Conservation (phyloP, 2,329 filamentous ascomycete species). For the Parastagonospora avenae region DNA sequence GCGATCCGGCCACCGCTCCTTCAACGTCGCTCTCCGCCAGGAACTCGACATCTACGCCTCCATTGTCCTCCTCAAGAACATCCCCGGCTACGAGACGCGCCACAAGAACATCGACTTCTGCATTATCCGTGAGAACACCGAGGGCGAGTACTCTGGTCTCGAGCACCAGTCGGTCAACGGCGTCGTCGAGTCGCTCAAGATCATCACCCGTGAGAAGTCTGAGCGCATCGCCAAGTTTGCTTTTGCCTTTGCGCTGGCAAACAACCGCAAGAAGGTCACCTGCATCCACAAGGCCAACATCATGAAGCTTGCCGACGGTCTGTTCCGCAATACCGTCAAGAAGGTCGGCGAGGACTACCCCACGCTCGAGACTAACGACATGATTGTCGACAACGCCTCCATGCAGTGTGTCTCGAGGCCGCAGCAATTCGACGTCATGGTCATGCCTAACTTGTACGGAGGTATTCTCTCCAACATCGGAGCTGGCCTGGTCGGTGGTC, state of each 20-base stretch:
- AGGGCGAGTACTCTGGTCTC: slow-evolving; percentile 98
- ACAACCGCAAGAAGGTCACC: slow-evolving; percentile 98
- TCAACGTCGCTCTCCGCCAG: slow-evolving; percentile 99
- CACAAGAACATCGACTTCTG: slow-evolving; percentile 97
- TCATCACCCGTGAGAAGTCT: slow-evolving; percentile 98
- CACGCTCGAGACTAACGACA: slow-evolving; percentile 94
- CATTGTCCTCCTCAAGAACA: slow-evolving; percentile 98
- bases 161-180: slow-evolving; percentile 97
- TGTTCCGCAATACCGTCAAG: slow-evolving; percentile 98
- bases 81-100: slow-evolving; percentile 95
- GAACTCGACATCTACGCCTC: slow-evolving; percentile 99
- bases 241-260: slow-evolving; percentile 95
- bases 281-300: slow-evolving; percentile 99
- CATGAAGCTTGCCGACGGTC: slow-evolving; percentile 99
- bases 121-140: slow-evolving; percentile 99
- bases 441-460: slow-evolving; percentile 99
- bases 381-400: slow-evolving; percentile 99
- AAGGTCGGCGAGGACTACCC: slow-evolving; percentile 92
- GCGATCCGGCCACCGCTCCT: slow-evolving; percentile 95
- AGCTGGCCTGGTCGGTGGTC: slow-evolving; percentile 93
- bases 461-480: slow-evolving; percentile 99
- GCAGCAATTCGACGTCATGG: slow-evolving; percentile 99
- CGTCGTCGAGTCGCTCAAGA: slow-evolving; percentile 99
- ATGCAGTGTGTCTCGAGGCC: slow-evolving; percentile 98
- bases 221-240: slow-evolving; percentile 99